Conservation (phyloP, 2,329 filamentous ascomycete species). For the Neopestalotiopsis sp. region DNA sequence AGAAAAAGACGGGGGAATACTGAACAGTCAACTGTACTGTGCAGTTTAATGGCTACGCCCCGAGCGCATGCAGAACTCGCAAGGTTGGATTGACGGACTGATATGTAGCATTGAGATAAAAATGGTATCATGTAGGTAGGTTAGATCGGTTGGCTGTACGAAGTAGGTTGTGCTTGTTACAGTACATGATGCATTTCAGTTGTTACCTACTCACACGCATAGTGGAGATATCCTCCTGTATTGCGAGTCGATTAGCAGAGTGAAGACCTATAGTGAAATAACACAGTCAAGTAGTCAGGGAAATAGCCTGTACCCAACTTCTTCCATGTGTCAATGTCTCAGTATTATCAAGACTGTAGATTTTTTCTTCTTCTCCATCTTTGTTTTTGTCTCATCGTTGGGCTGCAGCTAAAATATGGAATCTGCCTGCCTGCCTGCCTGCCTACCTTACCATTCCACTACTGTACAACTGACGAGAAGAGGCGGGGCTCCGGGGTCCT, state of each 20-base stretch:
- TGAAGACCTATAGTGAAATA: too few species aligned
- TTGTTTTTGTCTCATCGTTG: conserved; percentile 3
- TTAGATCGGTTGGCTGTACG: not conserved
- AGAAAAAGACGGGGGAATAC: not conserved
- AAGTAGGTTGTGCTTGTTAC: not conserved
- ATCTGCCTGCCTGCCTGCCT: not conserved
- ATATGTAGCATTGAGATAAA: not conserved
- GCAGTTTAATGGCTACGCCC: not conserved
- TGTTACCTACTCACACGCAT: too few species aligned
- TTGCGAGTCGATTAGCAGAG: too few species aligned
- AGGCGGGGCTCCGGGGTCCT: not conserved
- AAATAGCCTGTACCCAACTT: not conserved
- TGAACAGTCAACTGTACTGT: not conserved
- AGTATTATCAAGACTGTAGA: not conserved
- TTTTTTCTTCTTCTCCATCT: not conserved
- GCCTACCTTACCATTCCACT: not conserved
- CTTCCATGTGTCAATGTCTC: not conserved
- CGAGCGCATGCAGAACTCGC: not conserved
- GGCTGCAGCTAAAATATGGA: not conserved
- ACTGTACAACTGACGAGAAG: not conserved
- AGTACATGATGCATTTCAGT: too few species aligned
- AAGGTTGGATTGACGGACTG: not conserved
- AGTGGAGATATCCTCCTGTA: too few species aligned
- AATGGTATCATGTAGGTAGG: not conserved
- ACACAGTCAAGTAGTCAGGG: not conserved